Percentiles rank a stretch among this genome's conserved stretches.
These are phyloP conservation scores for Puccinia horiana DNA, from an alignment of 1,284 basidiomycete species.

Conservation along the genomic window DNA sequence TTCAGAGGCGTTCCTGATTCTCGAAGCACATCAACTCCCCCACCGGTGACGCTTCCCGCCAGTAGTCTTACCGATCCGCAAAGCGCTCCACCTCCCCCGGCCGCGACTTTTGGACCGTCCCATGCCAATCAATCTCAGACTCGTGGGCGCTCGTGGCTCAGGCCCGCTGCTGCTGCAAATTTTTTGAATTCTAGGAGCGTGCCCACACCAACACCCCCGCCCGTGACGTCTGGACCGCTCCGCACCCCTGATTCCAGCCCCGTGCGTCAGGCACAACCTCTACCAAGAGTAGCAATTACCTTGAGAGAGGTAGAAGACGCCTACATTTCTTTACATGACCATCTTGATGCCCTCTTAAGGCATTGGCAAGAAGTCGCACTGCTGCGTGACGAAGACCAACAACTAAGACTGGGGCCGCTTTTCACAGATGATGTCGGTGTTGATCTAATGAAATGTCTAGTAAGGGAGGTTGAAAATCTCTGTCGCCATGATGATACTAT, in stretches of 20 bases:
- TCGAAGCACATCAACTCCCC: not conserved
- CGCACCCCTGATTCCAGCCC: constrained; percentile 44
- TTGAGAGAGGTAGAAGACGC: constrained; percentile 48
- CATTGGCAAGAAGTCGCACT: constrained; percentile 24
- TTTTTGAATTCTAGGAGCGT: no score
- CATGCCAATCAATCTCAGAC: not conserved
- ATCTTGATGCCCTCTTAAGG: constrained; percentile 3
- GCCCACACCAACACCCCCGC: not conserved
- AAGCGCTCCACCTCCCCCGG: no score
- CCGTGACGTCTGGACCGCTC: not conserved
- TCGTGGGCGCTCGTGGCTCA: constrained; percentile 3
- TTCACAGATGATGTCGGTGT: constrained; percentile 17
- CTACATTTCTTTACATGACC: constrained; percentile 37
- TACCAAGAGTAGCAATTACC: constrained; percentile 26
- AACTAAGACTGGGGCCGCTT: not conserved
- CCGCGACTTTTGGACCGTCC: no score
- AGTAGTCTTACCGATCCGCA: no score
- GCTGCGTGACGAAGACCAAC: not conserved
- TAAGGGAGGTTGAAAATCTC: constrained; percentile 40
- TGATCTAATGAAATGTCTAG: constrained; percentile 37
- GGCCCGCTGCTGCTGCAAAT: not conserved
- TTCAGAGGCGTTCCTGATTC: no score
- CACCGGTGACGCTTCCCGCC: no score
- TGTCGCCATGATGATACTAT: constrained; percentile 25
- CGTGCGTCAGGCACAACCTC: not conserved